Percentiles rank a stretch among this genome's conserved stretches.
Evolutionary conservation across 2,329 filamentous ascomycete genomes (phyloP).

Genomic region (Aspergillus sclerotialis): DNA sequence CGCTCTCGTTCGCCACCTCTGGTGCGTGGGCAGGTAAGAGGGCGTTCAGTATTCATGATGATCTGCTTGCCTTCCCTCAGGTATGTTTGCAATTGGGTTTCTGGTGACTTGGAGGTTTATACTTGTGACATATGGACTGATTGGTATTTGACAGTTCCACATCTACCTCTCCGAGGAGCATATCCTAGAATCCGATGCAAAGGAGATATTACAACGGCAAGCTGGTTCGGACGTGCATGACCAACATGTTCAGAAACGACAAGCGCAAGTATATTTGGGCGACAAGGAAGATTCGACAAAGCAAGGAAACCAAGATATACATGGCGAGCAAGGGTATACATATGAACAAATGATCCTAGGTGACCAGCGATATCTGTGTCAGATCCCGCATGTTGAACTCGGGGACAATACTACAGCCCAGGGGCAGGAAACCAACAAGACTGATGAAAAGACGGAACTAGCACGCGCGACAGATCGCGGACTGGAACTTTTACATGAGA

Average conservation of each 20-base stretch:
- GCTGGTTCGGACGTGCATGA: constrained; percentile 10
- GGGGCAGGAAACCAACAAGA: constrained; percentile 47
- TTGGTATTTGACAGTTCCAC: constrained; percentile 59
- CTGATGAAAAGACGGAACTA: constrained; percentile 74
- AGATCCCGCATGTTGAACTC: constrained; percentile 64
- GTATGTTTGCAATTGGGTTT: constrained; percentile 39
- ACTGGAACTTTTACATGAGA: constrained; percentile 69
- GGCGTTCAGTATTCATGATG: constrained; percentile 79
- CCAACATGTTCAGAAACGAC: constrained; percentile 10
- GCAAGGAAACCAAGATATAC: constrained; percentile 46
- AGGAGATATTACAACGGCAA: constrained; percentile 43
- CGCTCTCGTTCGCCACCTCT: constrained; percentile 23
- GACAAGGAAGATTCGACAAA: constrained; percentile 9
- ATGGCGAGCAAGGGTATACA: constrained; percentile 14
- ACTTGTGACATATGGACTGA: not conserved
- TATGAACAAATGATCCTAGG: constrained; percentile 72
- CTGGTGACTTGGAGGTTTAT: not conserved
- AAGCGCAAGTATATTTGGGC: constrained; percentile 20
- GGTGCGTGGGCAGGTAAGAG: constrained; percentile 46
- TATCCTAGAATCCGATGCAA: constrained; percentile 64
- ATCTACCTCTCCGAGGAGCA: constrained; percentile 67
- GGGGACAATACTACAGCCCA: constrained; percentile 60
- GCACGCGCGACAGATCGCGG: constrained; percentile 68
- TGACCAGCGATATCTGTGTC: constrained; percentile 71
- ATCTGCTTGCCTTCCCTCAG: constrained; percentile 80